Conservation (phyloP, 371 early-diverging fungal genomes). For the Actinomortierella ambigua region DNA sequence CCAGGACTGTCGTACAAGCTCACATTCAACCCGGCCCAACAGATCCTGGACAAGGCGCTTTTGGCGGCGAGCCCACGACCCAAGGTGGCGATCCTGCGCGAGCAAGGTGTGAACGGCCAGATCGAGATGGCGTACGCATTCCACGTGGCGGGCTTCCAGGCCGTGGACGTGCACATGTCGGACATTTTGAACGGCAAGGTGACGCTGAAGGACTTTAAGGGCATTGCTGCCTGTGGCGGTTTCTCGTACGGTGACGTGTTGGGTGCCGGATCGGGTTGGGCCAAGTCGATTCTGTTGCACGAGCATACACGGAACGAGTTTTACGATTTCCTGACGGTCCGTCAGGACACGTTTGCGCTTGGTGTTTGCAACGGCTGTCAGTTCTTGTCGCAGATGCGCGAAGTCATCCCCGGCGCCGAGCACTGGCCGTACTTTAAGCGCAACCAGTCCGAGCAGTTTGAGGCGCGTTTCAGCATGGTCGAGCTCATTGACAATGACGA, state of each 20-base stretch:
- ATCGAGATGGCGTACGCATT: slow-evolving; percentile 95
- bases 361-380: slow-evolving; percentile 99
- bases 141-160: slow-evolving; percentile 87
- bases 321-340: slow-evolving; percentile 73
- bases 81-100: slow-evolving; percentile 92
- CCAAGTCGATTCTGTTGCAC: slow-evolving; percentile 85
- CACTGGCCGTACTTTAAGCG: slow-evolving; percentile 91
- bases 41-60: slow-evolving; percentile 33
- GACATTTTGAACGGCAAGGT: slow-evolving; percentile 83
- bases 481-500: slow-evolving; percentile 52
- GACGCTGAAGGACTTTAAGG: slow-evolving; percentile 74
- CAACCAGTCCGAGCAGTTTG: slow-evolving; percentile 93
- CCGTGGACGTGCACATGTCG: slow-evolving; percentile 97
- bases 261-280: slow-evolving; percentile 98
- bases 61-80: slow-evolving; percentile 57
- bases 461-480: slow-evolving; percentile 87
- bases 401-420: slow-evolving; percentile 80
- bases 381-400: slow-evolving; percentile 86
- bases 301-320: slow-evolving; percentile 75
- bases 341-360: slow-evolving; percentile 90
- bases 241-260: slow-evolving; percentile 98
- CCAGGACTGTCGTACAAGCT: slow-evolving; percentile 78
- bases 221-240: slow-evolving; percentile 95
- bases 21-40: slow-evolving; percentile 77
- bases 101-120: slow-evolving; percentile 96